Base-by-base conservation (phyloP, 805 yeast species). In the Candida boidinii region DNA sequence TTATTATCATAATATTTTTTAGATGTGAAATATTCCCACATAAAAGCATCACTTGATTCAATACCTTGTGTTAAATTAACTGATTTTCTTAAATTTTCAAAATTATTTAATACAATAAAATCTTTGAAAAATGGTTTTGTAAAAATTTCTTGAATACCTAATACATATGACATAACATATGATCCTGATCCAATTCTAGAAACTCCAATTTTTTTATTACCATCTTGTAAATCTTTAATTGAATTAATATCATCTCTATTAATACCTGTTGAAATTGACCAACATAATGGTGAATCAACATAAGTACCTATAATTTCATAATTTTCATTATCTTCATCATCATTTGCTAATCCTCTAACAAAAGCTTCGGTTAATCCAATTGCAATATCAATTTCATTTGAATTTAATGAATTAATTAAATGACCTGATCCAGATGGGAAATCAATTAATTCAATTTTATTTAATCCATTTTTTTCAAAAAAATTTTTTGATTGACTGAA, bases 21-120 rank as follows among this genome's bases (percentile, higher is more conserved):
- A 22, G 88, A 76, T 1, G 96, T 87, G 63, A 87, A 87, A 56
- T 82, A 71, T 50, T 87, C 96, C 96, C 96, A 87, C 95, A 88
- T 82, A 56, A 87, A 87, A 2, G 90, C 94, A 50, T 87, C 96
- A 23, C 79, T 66, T 15, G 65, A 52, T 20, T 54, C 56, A 16
- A 68, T 64, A 3, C 53, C 62, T 10, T 56, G 65, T 38, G 56
- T 59, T 43, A 60, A 58, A 56, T 85, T 85, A 24, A 87, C 96
- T 2, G 87, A 76, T 41, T 75, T 84, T 40, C 96, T 68, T 47
- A 87, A 66, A 49, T 81, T 83, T 49, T 71, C 68, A 60, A 87
- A 87, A 39, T 70, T 83, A 42, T 76, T 64, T 42, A 78, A 62
- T 13, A 80, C 61, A 15, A 74, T 76, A 51, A 73, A 80, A 10